phyloP scores from a whole-genome alignment of 768 basidiomycete species.

The Termitomyces sp. region DNA sequence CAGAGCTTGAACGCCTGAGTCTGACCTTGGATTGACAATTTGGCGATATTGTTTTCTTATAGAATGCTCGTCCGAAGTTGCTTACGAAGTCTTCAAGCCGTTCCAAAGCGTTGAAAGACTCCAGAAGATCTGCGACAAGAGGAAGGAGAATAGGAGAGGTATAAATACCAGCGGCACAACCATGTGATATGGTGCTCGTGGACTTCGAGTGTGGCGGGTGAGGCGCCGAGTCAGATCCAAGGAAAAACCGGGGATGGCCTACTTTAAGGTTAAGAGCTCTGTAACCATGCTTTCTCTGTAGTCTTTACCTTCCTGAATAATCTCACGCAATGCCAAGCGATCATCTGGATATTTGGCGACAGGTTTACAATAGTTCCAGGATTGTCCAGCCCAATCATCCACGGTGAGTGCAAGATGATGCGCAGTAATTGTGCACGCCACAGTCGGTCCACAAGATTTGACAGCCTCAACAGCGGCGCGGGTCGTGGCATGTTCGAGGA shows the following conservation, averaged over 20 bases:
- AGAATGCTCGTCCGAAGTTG: slow-evolving; percentile 75
- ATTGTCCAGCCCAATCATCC: slow-evolving; percentile 95
- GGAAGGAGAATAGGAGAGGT: slow-evolving; percentile 91
- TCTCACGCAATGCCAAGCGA: slow-evolving; percentile 71
- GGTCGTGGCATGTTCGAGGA: slow-evolving; percentile 95
- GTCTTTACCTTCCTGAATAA: slow-evolving; percentile 64
- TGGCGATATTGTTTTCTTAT: slow-evolving; percentile 34
- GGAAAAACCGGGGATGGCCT: slow-evolving; percentile 94
- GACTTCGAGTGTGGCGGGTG: slow-evolving; percentile 72
- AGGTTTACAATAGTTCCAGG: slow-evolving; percentile 96
- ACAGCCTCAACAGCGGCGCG: slow-evolving; percentile 87
- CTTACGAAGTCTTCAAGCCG: slow-evolving; percentile 79
- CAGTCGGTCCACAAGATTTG: slow-evolving; percentile 69
- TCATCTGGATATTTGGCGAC: slow-evolving; percentile 96
- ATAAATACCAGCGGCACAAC: slow-evolving; percentile 95
- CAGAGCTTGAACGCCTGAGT: slow-evolving; percentile 34
- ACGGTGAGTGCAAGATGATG: slow-evolving; percentile 94
- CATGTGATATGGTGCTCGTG: slow-evolving; percentile 57
- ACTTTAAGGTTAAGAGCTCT: background rate
- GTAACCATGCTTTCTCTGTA: background rate
- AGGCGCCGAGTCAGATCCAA: slow-evolving; percentile 96
- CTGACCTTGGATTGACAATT: slow-evolving; percentile 31
- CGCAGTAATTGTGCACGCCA: slow-evolving; percentile 95
- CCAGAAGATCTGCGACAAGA: slow-evolving; percentile 81
- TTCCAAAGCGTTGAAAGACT: slow-evolving; percentile 83